A percentile compares a stretch with the other conserved stretches of the same genome.
Evolutionary conservation across 2,329 filamentous ascomycete species (phyloP).

Genomic region (Penicillium sp.): DNA sequence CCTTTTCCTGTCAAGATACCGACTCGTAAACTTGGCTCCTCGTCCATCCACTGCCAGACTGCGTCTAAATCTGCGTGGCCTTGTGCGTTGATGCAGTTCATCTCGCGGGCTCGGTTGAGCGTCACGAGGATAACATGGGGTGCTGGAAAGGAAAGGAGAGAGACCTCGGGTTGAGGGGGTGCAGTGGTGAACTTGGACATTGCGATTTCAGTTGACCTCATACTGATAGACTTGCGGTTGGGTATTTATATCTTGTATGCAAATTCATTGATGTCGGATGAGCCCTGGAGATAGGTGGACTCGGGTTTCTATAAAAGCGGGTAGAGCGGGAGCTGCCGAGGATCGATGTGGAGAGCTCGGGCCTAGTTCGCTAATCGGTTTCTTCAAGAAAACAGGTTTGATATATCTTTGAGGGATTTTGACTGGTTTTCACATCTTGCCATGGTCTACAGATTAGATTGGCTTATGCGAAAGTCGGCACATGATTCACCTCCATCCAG

Average conservation of each 20-base stretch:
- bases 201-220: not conserved
- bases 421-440: not conserved
- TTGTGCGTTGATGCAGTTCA: constrained; percentile 46
- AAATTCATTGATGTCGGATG: not conserved
- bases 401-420: not conserved
- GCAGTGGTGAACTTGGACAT: constrained; percentile 30
- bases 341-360: constrained; percentile 18
- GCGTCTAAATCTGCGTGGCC: constrained; percentile 44
- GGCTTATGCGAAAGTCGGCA: not conserved
- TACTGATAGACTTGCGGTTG: not conserved
- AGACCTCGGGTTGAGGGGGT: constrained; percentile 32
- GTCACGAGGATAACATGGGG: constrained; percentile 49
- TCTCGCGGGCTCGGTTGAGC: constrained; percentile 42
- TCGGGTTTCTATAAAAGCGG: constrained; percentile 11
- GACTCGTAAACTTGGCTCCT: constrained; percentile 41
- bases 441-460: not conserved
- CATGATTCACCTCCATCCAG: not conserved
- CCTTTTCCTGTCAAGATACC: constrained; percentile 44
- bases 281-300: not conserved
- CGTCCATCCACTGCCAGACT: constrained; percentile 47
- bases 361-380: not conserved
- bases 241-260: not conserved
- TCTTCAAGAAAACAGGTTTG: too few relatives aligned
- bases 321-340: constrained; percentile 21
- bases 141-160: constrained; percentile 43